Conservation (phyloP, 345 rosid species). For the Ceriops decandra region DNA sequence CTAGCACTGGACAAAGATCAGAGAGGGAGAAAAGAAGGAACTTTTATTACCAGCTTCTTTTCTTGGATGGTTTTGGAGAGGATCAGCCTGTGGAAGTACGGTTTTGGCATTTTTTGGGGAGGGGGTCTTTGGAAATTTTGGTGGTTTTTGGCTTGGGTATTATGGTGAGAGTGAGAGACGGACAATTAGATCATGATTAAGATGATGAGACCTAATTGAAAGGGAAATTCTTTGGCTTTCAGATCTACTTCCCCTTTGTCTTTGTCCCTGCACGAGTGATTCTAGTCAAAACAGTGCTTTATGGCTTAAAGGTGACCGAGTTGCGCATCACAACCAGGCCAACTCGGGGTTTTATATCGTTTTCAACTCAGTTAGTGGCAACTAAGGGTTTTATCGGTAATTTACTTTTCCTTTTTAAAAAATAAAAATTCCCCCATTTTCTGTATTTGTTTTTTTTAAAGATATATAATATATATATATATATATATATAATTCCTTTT, state of each 20-base stretch:
- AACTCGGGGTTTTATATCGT: neutral
- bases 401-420: neutral
- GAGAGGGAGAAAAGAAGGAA: neutral
- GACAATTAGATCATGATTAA: conserved; percentile 44
- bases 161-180: conserved; percentile 7
- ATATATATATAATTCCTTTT: neutral
- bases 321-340: conserved; percentile 14
- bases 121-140: conserved; percentile 2
- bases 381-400: neutral
- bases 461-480: too few species aligned
- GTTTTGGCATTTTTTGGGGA: conserved; percentile 53
- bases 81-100: conserved; percentile 73
- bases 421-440: neutral
- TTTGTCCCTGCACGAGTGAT: conserved; percentile 13
- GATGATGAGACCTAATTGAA: conserved; percentile 32
- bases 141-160: neutral
- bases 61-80: conserved; percentile 61
- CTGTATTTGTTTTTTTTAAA: neutral
- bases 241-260: conserved; percentile 38
- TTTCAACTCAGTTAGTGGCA: neutral
- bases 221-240: conserved; percentile 22
- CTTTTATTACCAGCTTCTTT: conserved; percentile 54
- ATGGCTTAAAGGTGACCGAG: conserved; percentile 30
- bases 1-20: conserved; percentile 5
- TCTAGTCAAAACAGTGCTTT: conserved; percentile 33